phyloP scores from a whole-genome alignment of 768 basidiomycete species.

The Trametes villosa region DNA sequence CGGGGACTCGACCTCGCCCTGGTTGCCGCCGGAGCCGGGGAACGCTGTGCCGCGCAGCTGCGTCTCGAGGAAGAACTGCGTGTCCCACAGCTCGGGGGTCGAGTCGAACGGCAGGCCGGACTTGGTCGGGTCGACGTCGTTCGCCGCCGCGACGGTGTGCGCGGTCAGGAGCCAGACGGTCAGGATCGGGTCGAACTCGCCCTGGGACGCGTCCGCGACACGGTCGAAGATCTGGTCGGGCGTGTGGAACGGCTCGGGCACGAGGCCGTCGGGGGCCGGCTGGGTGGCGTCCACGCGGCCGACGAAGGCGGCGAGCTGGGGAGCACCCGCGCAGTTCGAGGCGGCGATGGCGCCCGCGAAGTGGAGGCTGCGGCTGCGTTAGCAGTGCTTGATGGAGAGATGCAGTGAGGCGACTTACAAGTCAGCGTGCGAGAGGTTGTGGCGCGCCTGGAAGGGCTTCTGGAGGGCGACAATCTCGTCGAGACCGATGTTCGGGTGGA shows the following conservation, averaged over 20 bases:
- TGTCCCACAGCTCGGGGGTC: slow-evolving; percentile 31
- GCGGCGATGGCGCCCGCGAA: slow-evolving; percentile 51
- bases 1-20: slow-evolving; percentile 35
- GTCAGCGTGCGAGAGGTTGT: slow-evolving; percentile 15
- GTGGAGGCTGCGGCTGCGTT: slow-evolving; percentile 38
- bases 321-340: slow-evolving; percentile 50
- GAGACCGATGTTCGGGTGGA: slow-evolving; percentile 42
- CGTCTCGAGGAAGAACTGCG: slow-evolving; percentile 35
- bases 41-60: slow-evolving; percentile 32
- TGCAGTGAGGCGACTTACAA: slow-evolving; percentile 1
- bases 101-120: slow-evolving; percentile 32
- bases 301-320: slow-evolving; percentile 43
- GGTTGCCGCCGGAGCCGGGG: slow-evolving; percentile 31
- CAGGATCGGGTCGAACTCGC: slow-evolving; percentile 22
- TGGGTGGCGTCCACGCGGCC: slow-evolving; percentile 28
- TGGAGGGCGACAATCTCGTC: slow-evolving; percentile 15
- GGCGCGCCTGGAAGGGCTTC: slow-evolving; percentile 12
- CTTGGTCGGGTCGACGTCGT: slow-evolving; percentile 29
- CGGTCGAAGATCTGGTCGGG: slow-evolving; percentile 26
- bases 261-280: slow-evolving; percentile 26
- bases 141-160: too few species aligned
- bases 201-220: slow-evolving; percentile 23
- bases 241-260: slow-evolving; percentile 31
- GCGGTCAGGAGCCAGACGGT: slow-evolving; percentile 26
- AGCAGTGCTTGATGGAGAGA: too few species aligned